Evolutionary conservation across 2,329 filamentous ascomycete species (phyloP).

Genomic region (Thelonectria blattea): DNA sequence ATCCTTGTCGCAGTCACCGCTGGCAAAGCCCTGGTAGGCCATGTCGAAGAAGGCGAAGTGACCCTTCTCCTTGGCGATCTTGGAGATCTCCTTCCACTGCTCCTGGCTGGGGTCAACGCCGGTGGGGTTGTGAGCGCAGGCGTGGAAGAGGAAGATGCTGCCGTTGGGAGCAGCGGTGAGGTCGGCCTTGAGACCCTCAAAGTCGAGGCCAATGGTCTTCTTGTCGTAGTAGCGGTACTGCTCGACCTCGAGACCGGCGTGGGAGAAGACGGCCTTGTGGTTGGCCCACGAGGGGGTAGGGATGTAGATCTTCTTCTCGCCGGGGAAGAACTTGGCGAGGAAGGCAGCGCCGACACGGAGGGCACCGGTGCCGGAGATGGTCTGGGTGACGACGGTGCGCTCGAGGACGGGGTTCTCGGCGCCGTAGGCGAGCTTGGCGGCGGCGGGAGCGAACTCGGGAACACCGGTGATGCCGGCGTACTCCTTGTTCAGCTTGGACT

Average conservation of each 20-base stretch:
- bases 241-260: constrained; percentile 87
- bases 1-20: constrained; percentile 88
- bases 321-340: constrained; percentile 88
- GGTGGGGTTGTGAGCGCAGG: constrained; percentile 97
- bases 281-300: constrained; percentile 97
- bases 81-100: constrained; percentile 92
- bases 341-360: constrained; percentile 94
- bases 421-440: constrained; percentile 90
- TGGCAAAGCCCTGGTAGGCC: constrained; percentile 98
- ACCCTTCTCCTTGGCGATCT: constrained; percentile 81
- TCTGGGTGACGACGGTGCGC: constrained; percentile 91
- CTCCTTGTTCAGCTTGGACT: constrained; percentile 87
- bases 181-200: constrained; percentile 89
- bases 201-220: constrained; percentile 97
- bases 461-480: constrained; percentile 98
- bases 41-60: constrained; percentile 99
- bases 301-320: constrained; percentile 95
- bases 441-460: constrained; percentile 90
- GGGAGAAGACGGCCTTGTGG: constrained; percentile 95
- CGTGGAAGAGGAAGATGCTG: constrained; percentile 92
- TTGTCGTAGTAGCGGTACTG: constrained; percentile 99
- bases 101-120: constrained; percentile 90
- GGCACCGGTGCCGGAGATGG: constrained; percentile 96
- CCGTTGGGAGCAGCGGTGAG: constrained; percentile 86
- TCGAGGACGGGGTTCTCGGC: constrained; percentile 76